phyloP scores from a whole-genome alignment of 2,329 filamentous ascomycete species.

The Sclerotinia trifoliorum region DNA sequence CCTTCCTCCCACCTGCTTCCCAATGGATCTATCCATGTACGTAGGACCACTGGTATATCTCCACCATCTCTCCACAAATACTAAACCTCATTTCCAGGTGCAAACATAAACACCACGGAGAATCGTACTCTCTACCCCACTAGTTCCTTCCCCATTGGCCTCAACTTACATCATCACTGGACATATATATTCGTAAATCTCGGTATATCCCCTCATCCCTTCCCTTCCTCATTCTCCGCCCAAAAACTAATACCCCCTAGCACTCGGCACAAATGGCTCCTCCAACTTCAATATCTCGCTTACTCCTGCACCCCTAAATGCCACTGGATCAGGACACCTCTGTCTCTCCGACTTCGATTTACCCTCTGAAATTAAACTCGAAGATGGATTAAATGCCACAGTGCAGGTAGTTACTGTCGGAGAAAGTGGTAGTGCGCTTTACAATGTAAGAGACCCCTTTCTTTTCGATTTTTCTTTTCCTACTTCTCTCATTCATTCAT shows the following conservation, averaged over 20 bases:
- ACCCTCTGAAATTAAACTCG: constrained; percentile 9
- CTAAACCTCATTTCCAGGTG: constrained; percentile 13
- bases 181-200: constrained; percentile 20
- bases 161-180: constrained; percentile 7
- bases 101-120: constrained; percentile 23
- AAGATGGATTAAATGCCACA: constrained; percentile 22
- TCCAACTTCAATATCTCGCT: constrained; percentile 25
- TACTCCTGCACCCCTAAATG: constrained; percentile 17
- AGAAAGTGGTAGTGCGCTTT: constrained; percentile 23
- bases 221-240: constrained; percentile 4
- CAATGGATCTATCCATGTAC: constrained; percentile 24
- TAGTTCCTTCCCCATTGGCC: not conserved
- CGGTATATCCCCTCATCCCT: not conserved
- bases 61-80: not conserved
- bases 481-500: not conserved
- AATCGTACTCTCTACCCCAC: constrained; percentile 19
- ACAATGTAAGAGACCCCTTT: constrained; percentile 21
- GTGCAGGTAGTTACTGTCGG: constrained; percentile 24
- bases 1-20: constrained; percentile 22
- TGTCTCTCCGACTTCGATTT: constrained; percentile 23
- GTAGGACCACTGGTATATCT: not conserved
- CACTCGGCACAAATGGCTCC: constrained; percentile 20
- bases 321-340: constrained; percentile 22
- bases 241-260: not conserved
- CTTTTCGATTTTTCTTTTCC: not conserved